Evolutionary conservation across 106 monocot species (phyloP).

Genomic region (Ottelia alismoides): DNA sequence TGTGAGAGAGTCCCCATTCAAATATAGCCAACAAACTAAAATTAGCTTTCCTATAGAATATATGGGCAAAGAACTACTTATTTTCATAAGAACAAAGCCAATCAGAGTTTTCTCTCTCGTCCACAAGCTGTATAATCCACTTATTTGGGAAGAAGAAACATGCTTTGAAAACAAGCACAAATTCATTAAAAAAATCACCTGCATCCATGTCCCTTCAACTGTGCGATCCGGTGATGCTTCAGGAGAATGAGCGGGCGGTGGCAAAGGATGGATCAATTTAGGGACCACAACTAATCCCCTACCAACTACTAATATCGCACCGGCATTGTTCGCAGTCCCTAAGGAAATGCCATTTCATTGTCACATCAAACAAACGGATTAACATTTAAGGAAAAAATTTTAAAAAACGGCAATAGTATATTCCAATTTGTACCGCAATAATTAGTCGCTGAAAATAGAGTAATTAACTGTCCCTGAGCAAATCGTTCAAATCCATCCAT

Average conservation of each 20-base stretch:
- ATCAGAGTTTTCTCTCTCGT: no score
- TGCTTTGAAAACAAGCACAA: neutral
- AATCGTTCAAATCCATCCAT: conserved; percentile 99
- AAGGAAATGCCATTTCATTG: neutral
- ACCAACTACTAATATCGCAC: no score
- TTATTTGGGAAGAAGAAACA: no score
- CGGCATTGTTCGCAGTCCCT: neutral
- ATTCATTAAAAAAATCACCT: neutral
- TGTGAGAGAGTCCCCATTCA: no score
- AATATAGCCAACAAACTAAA: no score
- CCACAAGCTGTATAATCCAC: no score
- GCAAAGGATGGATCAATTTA: no score
- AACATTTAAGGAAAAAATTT: no score
- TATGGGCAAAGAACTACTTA: no score
- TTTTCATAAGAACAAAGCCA: no score
- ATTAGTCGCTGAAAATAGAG: neutral
- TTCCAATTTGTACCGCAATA: neutral
- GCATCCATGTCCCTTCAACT: neutral
- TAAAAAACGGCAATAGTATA: neutral
- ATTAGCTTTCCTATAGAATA: no score
- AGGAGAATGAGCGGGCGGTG: neutral
- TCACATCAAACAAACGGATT: neutral
- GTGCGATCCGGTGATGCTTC: neutral
- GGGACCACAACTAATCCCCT: no score
- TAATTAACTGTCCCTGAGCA: conserved; percentile 96